These are phyloP conservation scores for Candida coquimbonensis DNA, from an alignment of 805 yeast genomes.

Conservation along the genomic window DNA sequence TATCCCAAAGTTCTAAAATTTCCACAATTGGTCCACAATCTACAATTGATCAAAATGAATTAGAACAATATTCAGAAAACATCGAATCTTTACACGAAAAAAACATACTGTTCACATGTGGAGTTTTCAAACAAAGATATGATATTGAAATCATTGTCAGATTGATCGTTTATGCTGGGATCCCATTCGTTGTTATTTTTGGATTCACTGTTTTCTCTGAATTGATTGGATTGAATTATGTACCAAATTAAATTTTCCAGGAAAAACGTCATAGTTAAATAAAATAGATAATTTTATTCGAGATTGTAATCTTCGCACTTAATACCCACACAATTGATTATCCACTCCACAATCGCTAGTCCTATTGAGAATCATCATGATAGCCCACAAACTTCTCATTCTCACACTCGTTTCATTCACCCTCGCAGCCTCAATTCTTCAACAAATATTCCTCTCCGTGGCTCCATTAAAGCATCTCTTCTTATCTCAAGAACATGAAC, in stretches of 20 bases:
- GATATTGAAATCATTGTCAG: conserved; percentile 75
- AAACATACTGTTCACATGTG: conserved; percentile 26
- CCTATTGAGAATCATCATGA: too few relatives aligned
- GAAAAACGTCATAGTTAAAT: too few relatives aligned
- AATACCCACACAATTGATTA: too few relatives aligned
- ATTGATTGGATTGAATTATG: conserved; percentile 10
- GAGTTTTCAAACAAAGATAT: conserved; percentile 54
- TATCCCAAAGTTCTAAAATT: conserved; percentile 9
- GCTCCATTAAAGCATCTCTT: not conserved
- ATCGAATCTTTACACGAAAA: conserved; percentile 19
- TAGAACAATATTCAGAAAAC: conserved; percentile 19
- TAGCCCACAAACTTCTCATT: too few relatives aligned
- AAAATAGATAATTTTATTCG: too few relatives aligned
- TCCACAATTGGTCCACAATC: conserved; percentile 22
- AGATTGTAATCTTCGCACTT: too few relatives aligned
- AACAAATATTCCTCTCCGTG: not conserved
- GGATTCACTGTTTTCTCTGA: conserved; percentile 23
- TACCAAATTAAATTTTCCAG: conserved; percentile 1
- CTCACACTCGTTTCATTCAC: not conserved
- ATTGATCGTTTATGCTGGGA: conserved; percentile 75
- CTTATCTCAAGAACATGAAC: conserved; percentile 12
- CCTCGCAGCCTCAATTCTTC: conserved; percentile 2
- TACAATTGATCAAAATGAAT: conserved; percentile 18
- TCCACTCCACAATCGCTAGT: too few relatives aligned
- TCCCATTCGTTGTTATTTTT: conserved; percentile 47